Percentiles rank a stretch among this genome's conserved stretches.
Evolutionary conservation across 345 rosid species (phyloP).

Genomic region (Gossypium mustelinum): DNA sequence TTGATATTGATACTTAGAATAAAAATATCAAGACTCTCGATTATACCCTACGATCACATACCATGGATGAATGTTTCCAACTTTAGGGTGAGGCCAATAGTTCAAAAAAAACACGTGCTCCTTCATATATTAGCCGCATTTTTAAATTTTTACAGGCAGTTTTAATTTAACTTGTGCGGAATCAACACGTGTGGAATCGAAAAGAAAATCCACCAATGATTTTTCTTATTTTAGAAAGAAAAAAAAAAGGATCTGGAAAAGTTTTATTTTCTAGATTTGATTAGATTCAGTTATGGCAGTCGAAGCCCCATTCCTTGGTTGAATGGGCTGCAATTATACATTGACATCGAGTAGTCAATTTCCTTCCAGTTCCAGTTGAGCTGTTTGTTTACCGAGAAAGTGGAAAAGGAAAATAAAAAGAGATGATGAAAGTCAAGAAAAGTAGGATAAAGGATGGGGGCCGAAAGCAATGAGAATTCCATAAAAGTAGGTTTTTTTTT

Average conservation of each 20-base stretch:
- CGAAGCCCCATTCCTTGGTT: slow-evolving; percentile 28
- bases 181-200: slow-evolving; percentile 23
- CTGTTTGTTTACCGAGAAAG: not conserved
- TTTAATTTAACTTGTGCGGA: slow-evolving; percentile 14
- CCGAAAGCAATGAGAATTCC: too few relatives aligned
- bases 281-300: not conserved
- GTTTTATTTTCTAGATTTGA: not conserved
- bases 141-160: not conserved
- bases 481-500: too few relatives aligned
- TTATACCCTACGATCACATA: not conserved
- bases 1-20: too few relatives aligned
- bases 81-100: not conserved
- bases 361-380: not conserved
- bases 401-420: not conserved
- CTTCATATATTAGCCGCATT: not conserved
- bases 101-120: not conserved
- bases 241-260: not conserved
- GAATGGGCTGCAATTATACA: slow-evolving; percentile 27
- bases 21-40: too few relatives aligned
- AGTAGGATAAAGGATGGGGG: too few relatives aligned
- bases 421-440: not conserved
- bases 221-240: not conserved
- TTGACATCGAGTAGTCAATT: slow-evolving; percentile 17
- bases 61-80: not conserved
- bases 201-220: not conserved